Conservation (phyloP, 225 moss, liverwort and hornwort genomes). For the Physcomitrellopsis africana region DNA sequence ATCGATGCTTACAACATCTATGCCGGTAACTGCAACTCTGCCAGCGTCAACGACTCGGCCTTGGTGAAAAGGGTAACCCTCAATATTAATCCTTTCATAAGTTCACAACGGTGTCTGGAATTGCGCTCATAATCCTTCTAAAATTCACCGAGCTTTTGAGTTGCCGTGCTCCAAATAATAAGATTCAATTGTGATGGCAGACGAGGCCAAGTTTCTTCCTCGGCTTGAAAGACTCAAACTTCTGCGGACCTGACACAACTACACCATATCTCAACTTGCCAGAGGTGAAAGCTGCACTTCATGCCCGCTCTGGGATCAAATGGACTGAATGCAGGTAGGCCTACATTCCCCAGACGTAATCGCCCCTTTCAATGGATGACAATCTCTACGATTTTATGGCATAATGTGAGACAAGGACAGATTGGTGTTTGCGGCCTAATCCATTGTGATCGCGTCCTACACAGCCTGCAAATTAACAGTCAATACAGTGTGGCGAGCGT, state of each 20-base stretch:
- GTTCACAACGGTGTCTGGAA: background rate
- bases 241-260: constrained; percentile 67
- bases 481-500: constrained; percentile 73
- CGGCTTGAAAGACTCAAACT: constrained; percentile 58
- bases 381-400: too few species aligned
- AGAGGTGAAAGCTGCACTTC: constrained; percentile 74
- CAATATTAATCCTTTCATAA: background rate
- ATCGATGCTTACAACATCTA: constrained; percentile 69
- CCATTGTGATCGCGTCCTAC: background rate
- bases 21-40: constrained; percentile 62
- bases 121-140: too few species aligned
- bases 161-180: background rate
- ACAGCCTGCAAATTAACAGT: constrained; percentile 63
- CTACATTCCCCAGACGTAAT: too few species aligned
- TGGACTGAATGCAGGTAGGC: constrained; percentile 77
- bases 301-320: constrained; percentile 41
- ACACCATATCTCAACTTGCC: constrained; percentile 67
- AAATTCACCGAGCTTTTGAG: background rate
- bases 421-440: too few species aligned
- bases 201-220: constrained; percentile 56
- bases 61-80: constrained; percentile 22
- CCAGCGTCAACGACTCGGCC: constrained; percentile 45
- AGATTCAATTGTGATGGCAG: constrained; percentile 27
- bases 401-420: too few species aligned
- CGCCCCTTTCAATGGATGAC: too few species aligned